These are phyloP conservation scores for Euphorbia tirucalli DNA, from an alignment of 345 rosid species.

Conservation along the genomic window DNA sequence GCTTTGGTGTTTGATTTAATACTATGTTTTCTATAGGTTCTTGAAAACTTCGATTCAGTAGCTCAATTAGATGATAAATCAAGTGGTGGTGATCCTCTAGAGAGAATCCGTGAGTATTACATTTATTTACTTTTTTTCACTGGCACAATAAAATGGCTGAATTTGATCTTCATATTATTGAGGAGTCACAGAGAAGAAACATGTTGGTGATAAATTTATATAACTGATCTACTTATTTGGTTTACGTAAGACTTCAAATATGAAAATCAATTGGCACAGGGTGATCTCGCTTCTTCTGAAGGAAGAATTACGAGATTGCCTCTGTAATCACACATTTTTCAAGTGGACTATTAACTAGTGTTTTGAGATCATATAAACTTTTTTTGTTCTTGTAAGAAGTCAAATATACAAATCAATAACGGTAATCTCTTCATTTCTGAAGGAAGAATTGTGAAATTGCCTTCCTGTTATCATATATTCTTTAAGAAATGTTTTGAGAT, in stretches of 20 bases:
- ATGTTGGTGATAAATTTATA: background rate
- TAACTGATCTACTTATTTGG: background rate
- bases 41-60: conserved; percentile 39
- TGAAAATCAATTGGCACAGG: background rate
- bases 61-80: conserved; percentile 45
- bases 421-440: no score
- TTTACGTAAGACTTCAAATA: background rate
- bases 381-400: background rate
- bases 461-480: background rate
- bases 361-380: background rate
- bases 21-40: conserved; percentile 33
- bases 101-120: conserved; percentile 59
- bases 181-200: background rate
- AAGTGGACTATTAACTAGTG: background rate
- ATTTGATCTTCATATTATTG: background rate
- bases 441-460: no score
- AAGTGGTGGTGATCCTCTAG: conserved; percentile 33
- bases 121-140: background rate
- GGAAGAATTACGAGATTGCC: background rate
- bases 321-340: background rate
- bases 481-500: background rate
- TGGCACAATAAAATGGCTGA: background rate
- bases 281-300: background rate
- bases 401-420: no score
- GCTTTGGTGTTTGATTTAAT: conserved; percentile 3